Base-by-base conservation (phyloP, 768 basidiomycete genomes). In the Coprinopsis marcescibilis region DNA sequence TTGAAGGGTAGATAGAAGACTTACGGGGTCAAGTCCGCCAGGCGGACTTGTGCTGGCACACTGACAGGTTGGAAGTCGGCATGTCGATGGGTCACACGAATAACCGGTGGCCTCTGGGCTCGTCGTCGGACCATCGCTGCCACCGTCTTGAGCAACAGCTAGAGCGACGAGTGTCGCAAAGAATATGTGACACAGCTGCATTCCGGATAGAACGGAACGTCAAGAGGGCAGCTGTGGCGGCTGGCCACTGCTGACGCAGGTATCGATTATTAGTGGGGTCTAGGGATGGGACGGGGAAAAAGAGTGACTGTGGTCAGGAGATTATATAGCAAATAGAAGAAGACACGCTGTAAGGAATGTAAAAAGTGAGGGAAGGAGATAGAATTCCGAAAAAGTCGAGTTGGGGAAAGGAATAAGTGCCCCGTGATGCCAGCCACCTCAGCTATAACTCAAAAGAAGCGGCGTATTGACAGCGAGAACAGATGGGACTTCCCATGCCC, bases 1-100 rank as follows among this genome's bases (percentile, higher is more conserved):
- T 17, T 7, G 35, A 4, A 24, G 11, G 38, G 17, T 29, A 14
- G 33, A 25, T 40, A 11, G 40, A 35, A 51, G 17, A 68, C 81
- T 68, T 52, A 84, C 80, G 17, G 83, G 78, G 13, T 63, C 58
- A 10, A 88, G 67, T 2, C 85, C 86, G 46, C 85, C 86, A 11
- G 86, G 87, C 3, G 85, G 83, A 50, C 65, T 76, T 1, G 81
- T 76, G 55, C 82, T 85, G 3, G 87, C 86, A 55, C 85, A 88
- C 57, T 79, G 72, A 59, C 87, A 90, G 43, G 69, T 64, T 0
- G 87, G 87, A 4, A 88, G 70, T 65, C 78, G 67, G 66, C 87
- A 90, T 50, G 70, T 65, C 10, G 62, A 62, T 0, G 83, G 25
- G 55, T 88, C 83, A 59, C 87, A 89, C 6, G 77, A 78, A 62